Base-by-base conservation (phyloP, 345 rosid species). In the Eucalyptus regnans region DNA sequence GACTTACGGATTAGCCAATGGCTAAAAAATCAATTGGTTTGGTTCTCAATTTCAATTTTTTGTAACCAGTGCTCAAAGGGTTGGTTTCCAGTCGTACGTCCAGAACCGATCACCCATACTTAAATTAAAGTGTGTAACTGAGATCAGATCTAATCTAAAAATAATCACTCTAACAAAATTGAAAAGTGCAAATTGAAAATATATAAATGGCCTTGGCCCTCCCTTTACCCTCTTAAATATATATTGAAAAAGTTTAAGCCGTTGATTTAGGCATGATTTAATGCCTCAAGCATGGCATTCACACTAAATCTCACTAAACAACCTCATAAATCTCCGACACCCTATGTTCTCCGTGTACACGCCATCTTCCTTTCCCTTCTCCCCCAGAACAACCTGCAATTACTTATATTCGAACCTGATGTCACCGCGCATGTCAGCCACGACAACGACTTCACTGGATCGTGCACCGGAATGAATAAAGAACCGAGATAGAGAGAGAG, bases 21-120 rank as follows among this genome's bases (percentile, higher is more conserved):
- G 64, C 64, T 23, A 58, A 7, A 58, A 58, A 58, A 23, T 58
- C 2, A 18, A 54, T 18, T 54, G 60, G 60, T 23, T 58, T 23
- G 29, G 27, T 58, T 51, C n/a, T 58, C 2, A 11, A 11, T 9
- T 58, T 25, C n/a, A 58, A 58, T 58, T 58, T 58, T 58, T 58
- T 58, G 14, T 25, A 58, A 58, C n/a, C 1, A 58, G 12, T 58
- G 64, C n/a, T 58, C 13, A 0, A 0, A 58, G 13, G 7, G 64
- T 58, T 11, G n/a, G 29, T 25, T 58, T 25, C 29, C 7, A 58
- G 1, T 58, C 5, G 3, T 58, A 10, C 7, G 4, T 58, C 13
- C 2, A 10, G n/a, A 60, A 60, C 4, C 4, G 12, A 58, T 58
- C 64, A 10, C 64, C n/a, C 64, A 58, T 58, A 5, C 4, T 58